A percentile compares a stretch with the other conserved stretches of the same genome.
phyloP scores from a whole-genome alignment of 768 basidiomycete genomes.

The Russula sp. region DNA sequence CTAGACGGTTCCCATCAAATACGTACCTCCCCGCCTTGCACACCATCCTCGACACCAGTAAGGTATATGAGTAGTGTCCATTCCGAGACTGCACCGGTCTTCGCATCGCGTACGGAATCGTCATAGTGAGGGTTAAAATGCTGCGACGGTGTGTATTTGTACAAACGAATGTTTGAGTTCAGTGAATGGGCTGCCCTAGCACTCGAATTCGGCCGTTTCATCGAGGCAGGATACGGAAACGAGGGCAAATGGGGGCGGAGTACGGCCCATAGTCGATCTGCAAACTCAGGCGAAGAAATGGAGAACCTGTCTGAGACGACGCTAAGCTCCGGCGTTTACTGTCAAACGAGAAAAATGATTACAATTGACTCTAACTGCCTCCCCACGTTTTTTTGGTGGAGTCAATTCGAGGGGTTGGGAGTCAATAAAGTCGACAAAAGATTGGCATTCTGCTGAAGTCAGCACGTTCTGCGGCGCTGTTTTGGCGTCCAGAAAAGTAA shows the following conservation, averaged over 20 bases:
- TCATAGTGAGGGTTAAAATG: slow-evolving; percentile 79
- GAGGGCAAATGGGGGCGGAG: slow-evolving; percentile 58
- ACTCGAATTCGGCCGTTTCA: slow-evolving; percentile 32
- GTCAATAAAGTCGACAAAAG: slow-evolving; percentile 58
- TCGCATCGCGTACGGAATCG: slow-evolving; percentile 58
- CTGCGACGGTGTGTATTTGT: slow-evolving; percentile 61
- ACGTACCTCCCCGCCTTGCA: slow-evolving; percentile 64
- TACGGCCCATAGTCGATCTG: slow-evolving; percentile 47
- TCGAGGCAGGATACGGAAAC: slow-evolving; percentile 45
- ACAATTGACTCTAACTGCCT: slow-evolving; percentile 71
- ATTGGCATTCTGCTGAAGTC: slow-evolving; percentile 58
- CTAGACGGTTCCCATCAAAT: neutral
- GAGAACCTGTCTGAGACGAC: slow-evolving; percentile 55
- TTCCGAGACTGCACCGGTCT: slow-evolving; percentile 62
- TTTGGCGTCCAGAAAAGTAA: neutral
- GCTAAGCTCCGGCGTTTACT: slow-evolving; percentile 2
- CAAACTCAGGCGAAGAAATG: slow-evolving; percentile 56
- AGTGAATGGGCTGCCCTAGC: slow-evolving; percentile 51
- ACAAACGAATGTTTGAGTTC: slow-evolving; percentile 73
- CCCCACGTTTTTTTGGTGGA: slow-evolving; percentile 67
- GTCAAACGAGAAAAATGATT: slow-evolving; percentile 28
- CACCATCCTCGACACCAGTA: slow-evolving; percentile 67
- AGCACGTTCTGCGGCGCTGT: slow-evolving; percentile 47
- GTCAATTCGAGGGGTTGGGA: slow-evolving; percentile 59
- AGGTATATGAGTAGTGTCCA: slow-evolving; percentile 78